phyloP scores from a whole-genome alignment of 2,329 filamentous ascomycete genomes.

The Pyrenochaeta sp. region DNA sequence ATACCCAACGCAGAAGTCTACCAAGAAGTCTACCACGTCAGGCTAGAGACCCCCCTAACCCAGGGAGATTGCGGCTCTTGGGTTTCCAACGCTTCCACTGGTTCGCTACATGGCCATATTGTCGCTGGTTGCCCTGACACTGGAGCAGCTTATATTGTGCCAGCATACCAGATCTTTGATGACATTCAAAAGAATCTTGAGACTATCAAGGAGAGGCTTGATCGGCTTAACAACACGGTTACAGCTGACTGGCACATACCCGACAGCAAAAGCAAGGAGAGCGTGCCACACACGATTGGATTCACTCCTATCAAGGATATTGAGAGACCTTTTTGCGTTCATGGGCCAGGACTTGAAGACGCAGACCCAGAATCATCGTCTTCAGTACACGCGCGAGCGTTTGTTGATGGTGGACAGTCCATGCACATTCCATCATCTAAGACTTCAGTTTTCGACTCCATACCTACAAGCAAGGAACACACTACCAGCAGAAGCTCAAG shows the following conservation, averaged over 20 bases:
- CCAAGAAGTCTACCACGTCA: constrained; percentile 21
- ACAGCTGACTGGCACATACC: not conserved
- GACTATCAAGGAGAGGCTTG: not conserved
- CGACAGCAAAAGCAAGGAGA: not conserved
- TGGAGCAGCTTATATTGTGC: constrained; percentile 19
- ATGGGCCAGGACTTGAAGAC: no score
- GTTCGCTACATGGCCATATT: constrained; percentile 24
- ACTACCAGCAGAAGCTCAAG: no score
- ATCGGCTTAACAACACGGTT: not conserved
- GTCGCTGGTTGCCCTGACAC: constrained; percentile 15
- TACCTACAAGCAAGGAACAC: no score
- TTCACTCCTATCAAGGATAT: not conserved
- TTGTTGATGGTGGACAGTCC: no score
- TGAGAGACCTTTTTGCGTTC: no score
- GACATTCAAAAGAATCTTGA: constrained; percentile 7
- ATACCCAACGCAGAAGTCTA: constrained; percentile 1
- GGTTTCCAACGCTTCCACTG: constrained; percentile 10
- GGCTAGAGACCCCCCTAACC: constrained; percentile 5
- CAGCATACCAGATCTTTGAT: constrained; percentile 17
- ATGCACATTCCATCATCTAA: no score
- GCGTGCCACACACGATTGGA: not conserved
- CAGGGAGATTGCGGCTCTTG: constrained; percentile 27
- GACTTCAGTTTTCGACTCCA: no score
- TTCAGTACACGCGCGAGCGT: no score
- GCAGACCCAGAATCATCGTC: no score